These are phyloP conservation scores for Dactylorhiza incarnata DNA, from an alignment of 106 monocot genomes.

Conservation along the genomic window DNA sequence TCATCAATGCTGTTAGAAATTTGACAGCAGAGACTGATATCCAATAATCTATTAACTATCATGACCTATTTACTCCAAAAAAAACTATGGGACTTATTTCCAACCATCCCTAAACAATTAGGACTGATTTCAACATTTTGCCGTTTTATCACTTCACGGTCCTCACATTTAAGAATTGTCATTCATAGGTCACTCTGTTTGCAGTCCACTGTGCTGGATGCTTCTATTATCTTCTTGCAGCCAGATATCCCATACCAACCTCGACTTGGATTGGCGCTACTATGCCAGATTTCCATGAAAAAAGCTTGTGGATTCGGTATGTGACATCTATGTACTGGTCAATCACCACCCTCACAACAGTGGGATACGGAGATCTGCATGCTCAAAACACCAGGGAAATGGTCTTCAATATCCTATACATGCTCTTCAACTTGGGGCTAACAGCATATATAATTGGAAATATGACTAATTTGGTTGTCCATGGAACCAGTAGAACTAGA, in stretches of 20 bases:
- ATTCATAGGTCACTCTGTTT: slow-evolving; percentile 76
- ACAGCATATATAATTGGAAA: slow-evolving; percentile 96
- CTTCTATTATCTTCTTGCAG: slow-evolving; percentile 90
- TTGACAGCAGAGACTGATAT: too few species aligned
- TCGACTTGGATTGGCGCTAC: slow-evolving; percentile 76
- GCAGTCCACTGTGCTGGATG: slow-evolving; percentile 90
- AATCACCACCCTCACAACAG: slow-evolving; percentile 94
- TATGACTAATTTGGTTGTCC: slow-evolving; percentile 95
- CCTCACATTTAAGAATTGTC: neutral
- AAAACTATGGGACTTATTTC: too few species aligned
- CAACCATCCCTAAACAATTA: too few species aligned
- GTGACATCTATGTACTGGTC: slow-evolving; percentile 97
- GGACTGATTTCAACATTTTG: too few species aligned
- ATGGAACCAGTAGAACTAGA: slow-evolving; percentile 85
- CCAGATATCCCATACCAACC: slow-evolving; percentile 53
- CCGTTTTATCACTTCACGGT: neutral
- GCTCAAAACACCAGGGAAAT: slow-evolving; percentile 78
- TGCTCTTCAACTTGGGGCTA: slow-evolving; percentile 95
- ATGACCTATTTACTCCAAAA: too few species aligned
- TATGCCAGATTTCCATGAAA: slow-evolving; percentile 50
- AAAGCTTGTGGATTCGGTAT: slow-evolving; percentile 66
- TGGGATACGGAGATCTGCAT: slow-evolving; percentile 95
- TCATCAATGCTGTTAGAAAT: too few species aligned
- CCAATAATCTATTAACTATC: too few species aligned
- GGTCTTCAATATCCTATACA: slow-evolving; percentile 75